These are phyloP conservation scores for Saccharomycopsis fibuligera DNA, from an alignment of 805 yeast genomes.

Conservation along the genomic window DNA sequence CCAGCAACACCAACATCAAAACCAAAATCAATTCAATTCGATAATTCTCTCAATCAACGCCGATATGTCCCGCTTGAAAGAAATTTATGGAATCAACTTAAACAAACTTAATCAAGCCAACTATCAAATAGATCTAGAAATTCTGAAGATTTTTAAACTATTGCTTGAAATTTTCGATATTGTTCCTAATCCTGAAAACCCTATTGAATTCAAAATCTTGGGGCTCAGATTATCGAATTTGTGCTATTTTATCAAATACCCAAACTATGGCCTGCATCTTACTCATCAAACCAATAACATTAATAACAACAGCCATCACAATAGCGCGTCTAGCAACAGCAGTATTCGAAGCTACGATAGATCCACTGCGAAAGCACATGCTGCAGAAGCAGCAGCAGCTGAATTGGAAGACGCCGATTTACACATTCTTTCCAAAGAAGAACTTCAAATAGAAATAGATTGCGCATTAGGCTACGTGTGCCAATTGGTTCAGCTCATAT, in stretches of 20 bases:
- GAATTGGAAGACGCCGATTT: slow-evolving; percentile 9
- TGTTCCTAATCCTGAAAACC: slow-evolving; percentile 8
- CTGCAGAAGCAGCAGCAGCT: neutral
- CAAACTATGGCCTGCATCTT: slow-evolving; percentile 13
- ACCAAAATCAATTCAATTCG: slow-evolving; percentile 14
- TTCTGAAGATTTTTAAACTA: slow-evolving; percentile 15
- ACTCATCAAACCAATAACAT: no score
- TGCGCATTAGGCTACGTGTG: slow-evolving; percentile 45
- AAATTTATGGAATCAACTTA: slow-evolving; percentile 7
- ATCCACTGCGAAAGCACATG: neutral
- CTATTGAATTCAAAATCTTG: slow-evolving; percentile 19
- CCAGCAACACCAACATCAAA: neutral
- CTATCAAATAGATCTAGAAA: slow-evolving; percentile 5
- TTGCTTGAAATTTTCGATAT: slow-evolving; percentile 16
- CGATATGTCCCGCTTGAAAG: slow-evolving; percentile 6
- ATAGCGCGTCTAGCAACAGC: neutral
- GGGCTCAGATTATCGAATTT: slow-evolving; percentile 14
- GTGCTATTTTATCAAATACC: slow-evolving; percentile 17
- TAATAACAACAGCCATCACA: no score
- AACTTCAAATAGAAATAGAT: slow-evolving; percentile 36
- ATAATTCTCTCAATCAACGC: slow-evolving; percentile 4
- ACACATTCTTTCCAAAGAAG: slow-evolving; percentile 24
- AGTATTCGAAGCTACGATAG: neutral
- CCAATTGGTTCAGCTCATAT: slow-evolving; percentile 35
- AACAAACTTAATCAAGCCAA: slow-evolving; percentile 5